Percentiles rank a stretch among this genome's conserved stretches.
phyloP scores from a whole-genome alignment of 768 basidiomycete genomes.

The Collybiopsis luxurians region DNA sequence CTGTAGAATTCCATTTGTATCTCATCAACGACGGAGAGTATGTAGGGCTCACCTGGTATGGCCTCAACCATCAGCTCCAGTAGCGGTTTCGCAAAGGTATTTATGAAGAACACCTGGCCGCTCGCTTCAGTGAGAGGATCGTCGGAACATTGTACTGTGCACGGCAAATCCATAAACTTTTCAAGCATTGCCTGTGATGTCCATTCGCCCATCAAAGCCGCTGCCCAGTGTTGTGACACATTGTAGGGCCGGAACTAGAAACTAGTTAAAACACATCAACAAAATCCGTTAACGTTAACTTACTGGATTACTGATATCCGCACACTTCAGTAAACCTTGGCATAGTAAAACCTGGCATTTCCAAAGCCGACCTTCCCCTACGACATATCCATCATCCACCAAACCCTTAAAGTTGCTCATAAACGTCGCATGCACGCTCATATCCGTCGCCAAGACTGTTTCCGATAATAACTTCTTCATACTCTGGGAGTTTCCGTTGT shows the following conservation, averaged over 20 bases:
- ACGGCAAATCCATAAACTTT: slow-evolving; percentile 67
- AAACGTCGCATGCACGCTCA: slow-evolving; percentile 86
- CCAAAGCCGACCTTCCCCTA: slow-evolving; percentile 29
- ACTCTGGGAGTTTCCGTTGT: slow-evolving; percentile 13
- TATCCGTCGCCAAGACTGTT: slow-evolving; percentile 91
- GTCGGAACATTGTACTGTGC: slow-evolving; percentile 46
- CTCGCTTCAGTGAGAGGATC: slow-evolving; percentile 55
- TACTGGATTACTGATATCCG: slow-evolving; percentile 98
- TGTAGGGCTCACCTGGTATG: slow-evolving; percentile 60
- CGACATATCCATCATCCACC: slow-evolving; percentile 32
- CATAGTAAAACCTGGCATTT: slow-evolving; percentile 70
- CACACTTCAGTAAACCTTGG: slow-evolving; percentile 93
- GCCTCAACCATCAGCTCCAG: slow-evolving; percentile 71
- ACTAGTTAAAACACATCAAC: slow-evolving; percentile 7
- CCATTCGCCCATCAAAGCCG: slow-evolving; percentile 89
- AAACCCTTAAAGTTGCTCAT: slow-evolving; percentile 63
- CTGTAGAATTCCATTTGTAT: slow-evolving; percentile 32
- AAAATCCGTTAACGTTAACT: slow-evolving; percentile 28
- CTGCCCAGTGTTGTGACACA: slow-evolving; percentile 93
- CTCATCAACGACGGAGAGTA: not conserved
- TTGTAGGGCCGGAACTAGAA: slow-evolving; percentile 83
- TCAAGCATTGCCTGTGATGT: slow-evolving; percentile 86
- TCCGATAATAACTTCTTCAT: slow-evolving; percentile 77
- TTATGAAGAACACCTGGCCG: slow-evolving; percentile 89
- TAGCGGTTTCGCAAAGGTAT: slow-evolving; percentile 78